A percentile compares a stretch with the other conserved stretches of the same genome.
phyloP scores from a whole-genome alignment of 345 rosid species.

The Brassica nigra region DNA sequence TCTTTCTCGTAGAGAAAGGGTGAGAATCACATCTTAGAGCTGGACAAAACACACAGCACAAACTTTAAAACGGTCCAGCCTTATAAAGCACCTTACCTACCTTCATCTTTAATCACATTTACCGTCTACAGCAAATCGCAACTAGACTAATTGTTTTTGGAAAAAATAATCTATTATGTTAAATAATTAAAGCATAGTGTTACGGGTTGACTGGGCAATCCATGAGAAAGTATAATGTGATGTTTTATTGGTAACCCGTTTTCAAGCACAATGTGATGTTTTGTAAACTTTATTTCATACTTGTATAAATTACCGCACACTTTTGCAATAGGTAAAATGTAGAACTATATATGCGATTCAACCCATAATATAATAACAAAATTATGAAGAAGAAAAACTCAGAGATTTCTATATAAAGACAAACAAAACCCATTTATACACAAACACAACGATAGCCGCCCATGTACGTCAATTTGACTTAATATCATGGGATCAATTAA shows the following conservation, averaged over 20 bases:
- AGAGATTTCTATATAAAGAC: background rate
- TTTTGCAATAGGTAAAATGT: background rate
- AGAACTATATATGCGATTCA: background rate
- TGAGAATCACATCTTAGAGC: constrained; percentile 30
- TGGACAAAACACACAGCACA: constrained; percentile 12
- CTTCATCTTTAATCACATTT: constrained; percentile 39
- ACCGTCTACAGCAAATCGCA: constrained; percentile 9
- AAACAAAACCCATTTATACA: constrained; percentile 17
- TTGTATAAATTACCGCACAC: background rate
- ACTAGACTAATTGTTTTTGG: background rate
- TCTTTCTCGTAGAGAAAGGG: background rate
- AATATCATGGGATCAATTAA: background rate
- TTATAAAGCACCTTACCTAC: constrained; percentile 36
- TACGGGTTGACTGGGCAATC: background rate
- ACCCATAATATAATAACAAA: background rate
- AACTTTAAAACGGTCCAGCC: constrained; percentile 43
- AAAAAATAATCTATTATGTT: background rate
- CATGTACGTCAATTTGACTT: constrained; percentile 26
- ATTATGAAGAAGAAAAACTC: background rate
- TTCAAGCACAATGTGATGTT: background rate
- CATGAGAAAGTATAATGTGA: background rate
- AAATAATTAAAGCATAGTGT: background rate
- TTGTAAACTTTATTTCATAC: background rate
- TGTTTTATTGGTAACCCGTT: background rate
- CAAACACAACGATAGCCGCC: constrained; percentile 22